Percentiles rank a stretch among this genome's conserved stretches.
Conservation (phyloP, 805 yeast genomes). For the Wickerhamiella dianesei region DNA sequence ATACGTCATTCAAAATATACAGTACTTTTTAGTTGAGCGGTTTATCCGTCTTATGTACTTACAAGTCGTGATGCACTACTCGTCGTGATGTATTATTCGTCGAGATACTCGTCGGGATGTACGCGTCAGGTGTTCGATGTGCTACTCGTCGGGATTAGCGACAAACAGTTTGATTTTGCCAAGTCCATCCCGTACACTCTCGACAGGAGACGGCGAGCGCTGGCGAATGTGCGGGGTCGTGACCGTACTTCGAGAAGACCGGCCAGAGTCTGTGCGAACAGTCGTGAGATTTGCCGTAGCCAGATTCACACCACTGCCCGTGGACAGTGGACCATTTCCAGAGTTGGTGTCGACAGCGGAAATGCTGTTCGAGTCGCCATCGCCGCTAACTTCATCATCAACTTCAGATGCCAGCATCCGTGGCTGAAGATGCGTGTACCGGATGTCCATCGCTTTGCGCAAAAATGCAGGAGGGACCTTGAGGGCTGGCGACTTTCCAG, state of each 20-base stretch:
- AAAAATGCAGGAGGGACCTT: conserved; percentile 21
- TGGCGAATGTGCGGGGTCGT: neutral
- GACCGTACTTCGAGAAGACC: neutral
- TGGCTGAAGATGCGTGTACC: conserved; percentile 34
- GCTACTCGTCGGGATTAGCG: conserved; percentile 29
- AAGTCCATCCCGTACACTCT: conserved; percentile 24
- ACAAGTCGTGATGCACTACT: neutral
- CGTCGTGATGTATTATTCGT: neutral
- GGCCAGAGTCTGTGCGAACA: neutral
- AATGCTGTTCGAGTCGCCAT: neutral
- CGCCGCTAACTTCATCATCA: conserved; percentile 41
- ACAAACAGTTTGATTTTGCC: conserved; percentile 27
- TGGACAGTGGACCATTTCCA: neutral
- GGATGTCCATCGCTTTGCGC: conserved; percentile 27
- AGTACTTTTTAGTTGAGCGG: neutral
- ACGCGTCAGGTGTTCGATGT: too few relatives aligned
- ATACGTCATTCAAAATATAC: too few relatives aligned
- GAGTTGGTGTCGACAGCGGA: neutral
- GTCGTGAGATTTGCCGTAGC: neutral
- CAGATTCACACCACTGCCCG: conserved; percentile 3
- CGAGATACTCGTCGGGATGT: too few relatives aligned
- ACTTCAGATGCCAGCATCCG: conserved; percentile 63
- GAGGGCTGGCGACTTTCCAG: conserved; percentile 8
- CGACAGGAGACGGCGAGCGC: conserved; percentile 17
- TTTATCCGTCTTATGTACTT: neutral